A percentile compares a stretch with the other conserved stretches of the same genome.
These are phyloP conservation scores for Diaporthe citri DNA, from an alignment of 2,329 filamentous ascomycete genomes.

Conservation along the genomic window DNA sequence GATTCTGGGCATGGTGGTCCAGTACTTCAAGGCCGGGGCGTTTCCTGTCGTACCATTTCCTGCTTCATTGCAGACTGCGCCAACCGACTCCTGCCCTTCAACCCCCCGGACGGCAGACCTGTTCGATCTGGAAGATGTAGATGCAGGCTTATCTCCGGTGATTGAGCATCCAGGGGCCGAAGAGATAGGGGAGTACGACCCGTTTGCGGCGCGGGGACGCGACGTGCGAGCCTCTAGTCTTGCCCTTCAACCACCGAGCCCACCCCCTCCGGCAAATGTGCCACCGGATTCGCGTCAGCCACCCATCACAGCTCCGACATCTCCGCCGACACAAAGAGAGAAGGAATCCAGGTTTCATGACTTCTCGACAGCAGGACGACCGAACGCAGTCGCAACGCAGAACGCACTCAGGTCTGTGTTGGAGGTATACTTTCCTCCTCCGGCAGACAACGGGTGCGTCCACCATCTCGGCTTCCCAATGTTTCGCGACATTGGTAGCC, in stretches of 20 bases:
- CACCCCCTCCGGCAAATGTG: conserved; percentile 42
- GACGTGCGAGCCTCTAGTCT: conserved; percentile 1
- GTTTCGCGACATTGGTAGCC: conserved; percentile 60
- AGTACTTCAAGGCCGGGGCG: conserved; percentile 57
- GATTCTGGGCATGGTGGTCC: conserved; percentile 61
- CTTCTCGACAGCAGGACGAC: conserved; percentile 55
- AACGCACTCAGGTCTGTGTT: conserved; percentile 69
- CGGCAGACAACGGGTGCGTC: conserved; percentile 57
- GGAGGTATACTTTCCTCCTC: conserved; percentile 63
- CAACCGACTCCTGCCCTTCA: conserved; percentile 37
- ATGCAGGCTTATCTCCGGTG: conserved; percentile 27
- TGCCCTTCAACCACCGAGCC: conserved; percentile 44
- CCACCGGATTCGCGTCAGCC: conserved; percentile 48
- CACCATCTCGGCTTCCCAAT: conserved; percentile 62
- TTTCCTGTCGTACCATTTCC: conserved; percentile 47
- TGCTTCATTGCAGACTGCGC: conserved; percentile 30
- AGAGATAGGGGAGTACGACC: conserved; percentile 60
- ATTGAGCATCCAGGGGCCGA: conserved; percentile 36
- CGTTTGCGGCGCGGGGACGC: conserved; percentile 50
- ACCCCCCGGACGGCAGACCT: conserved; percentile 35
- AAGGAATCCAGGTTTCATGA: conserved; percentile 58
- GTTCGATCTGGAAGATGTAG: conserved; percentile 35
- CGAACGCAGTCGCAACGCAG: conserved; percentile 67
- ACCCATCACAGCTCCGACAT: conserved; percentile 59
- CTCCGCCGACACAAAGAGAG: conserved; percentile 40